phyloP scores from a whole-genome alignment of 2,329 filamentous ascomycete genomes.

The Gliomastix tumulicola region DNA sequence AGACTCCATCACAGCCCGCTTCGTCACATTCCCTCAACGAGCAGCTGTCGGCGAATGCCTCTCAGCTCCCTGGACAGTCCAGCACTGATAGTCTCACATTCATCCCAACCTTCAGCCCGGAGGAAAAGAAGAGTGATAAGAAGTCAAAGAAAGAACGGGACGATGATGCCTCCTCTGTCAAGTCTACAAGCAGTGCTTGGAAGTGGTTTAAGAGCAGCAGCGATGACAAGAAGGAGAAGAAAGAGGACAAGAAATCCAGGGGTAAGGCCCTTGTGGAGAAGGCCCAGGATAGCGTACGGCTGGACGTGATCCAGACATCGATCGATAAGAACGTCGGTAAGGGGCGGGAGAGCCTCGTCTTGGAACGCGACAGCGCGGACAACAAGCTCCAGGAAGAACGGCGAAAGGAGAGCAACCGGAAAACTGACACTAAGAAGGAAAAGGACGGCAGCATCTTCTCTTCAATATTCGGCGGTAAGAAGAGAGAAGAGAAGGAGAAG shows the following conservation, averaged over 20 bases:
- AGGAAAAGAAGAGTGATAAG: constrained; percentile 70
- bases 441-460: constrained; percentile 92
- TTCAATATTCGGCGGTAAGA: constrained; percentile 88
- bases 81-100: constrained; percentile 74
- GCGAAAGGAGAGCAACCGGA: constrained; percentile 72
- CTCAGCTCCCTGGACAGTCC: constrained; percentile 51
- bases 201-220: constrained; percentile 78
- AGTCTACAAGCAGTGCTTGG: constrained; percentile 56
- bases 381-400: constrained; percentile 71
- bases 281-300: constrained; percentile 68
- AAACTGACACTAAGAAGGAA: constrained; percentile 77
- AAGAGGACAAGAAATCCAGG: constrained; percentile 62
- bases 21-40: constrained; percentile 14
- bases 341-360: constrained; percentile 74
- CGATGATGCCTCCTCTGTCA: constrained; percentile 51
- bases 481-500: constrained; percentile 72
- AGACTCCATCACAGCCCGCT: constrained; percentile 11
- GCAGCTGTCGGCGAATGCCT: constrained; percentile 34
- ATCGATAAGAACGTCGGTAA: constrained; percentile 61
- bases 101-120: constrained; percentile 61
- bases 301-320: constrained; percentile 82
- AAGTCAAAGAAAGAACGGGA: constrained; percentile 70
- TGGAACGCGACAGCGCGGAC: constrained; percentile 72
- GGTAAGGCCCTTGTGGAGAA: constrained; percentile 49
- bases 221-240: constrained; percentile 56